phyloP scores from a whole-genome alignment of 139 green algal genomes.

The Tetratostichococcus sp. region DNA sequence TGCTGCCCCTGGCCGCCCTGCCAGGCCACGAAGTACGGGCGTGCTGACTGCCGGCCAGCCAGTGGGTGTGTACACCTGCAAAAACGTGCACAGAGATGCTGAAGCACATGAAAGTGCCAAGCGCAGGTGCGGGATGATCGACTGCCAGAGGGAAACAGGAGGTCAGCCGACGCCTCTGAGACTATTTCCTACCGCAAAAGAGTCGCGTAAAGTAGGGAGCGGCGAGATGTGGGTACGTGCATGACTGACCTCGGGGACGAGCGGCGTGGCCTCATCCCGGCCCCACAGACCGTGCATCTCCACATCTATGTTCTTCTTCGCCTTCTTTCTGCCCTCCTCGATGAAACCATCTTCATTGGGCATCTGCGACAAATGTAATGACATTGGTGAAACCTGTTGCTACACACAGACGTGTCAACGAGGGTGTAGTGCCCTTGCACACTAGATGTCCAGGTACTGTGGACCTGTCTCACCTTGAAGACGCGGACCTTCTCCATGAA shows the following conservation, averaged over 20 bases:
- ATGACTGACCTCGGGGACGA: constrained; percentile 51
- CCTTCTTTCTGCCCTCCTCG: constrained; percentile 43
- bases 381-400: too few relatives aligned
- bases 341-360: constrained; percentile 34
- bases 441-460: background rate
- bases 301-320: constrained; percentile 65
- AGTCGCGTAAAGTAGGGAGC: too few relatives aligned
- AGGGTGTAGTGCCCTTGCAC: too few relatives aligned
- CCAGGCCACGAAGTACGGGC: constrained; percentile 61
- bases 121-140: too few relatives aligned
- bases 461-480: constrained; percentile 38
- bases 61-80: constrained; percentile 13
- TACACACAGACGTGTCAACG: too few relatives aligned
- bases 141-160: too few relatives aligned
- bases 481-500: constrained; percentile 25
- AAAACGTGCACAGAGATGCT: too few relatives aligned
- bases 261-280: constrained; percentile 18
- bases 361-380: constrained; percentile 27
- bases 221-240: too few relatives aligned
- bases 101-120: too few relatives aligned
- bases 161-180: too few relatives aligned
- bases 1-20: constrained; percentile 77
- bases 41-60: constrained; percentile 46
- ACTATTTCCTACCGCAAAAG: too few relatives aligned
- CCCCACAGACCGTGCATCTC: constrained; percentile 77